phyloP scores from a whole-genome alignment of 2,329 filamentous ascomycete genomes.

The Penicillium sp. region DNA sequence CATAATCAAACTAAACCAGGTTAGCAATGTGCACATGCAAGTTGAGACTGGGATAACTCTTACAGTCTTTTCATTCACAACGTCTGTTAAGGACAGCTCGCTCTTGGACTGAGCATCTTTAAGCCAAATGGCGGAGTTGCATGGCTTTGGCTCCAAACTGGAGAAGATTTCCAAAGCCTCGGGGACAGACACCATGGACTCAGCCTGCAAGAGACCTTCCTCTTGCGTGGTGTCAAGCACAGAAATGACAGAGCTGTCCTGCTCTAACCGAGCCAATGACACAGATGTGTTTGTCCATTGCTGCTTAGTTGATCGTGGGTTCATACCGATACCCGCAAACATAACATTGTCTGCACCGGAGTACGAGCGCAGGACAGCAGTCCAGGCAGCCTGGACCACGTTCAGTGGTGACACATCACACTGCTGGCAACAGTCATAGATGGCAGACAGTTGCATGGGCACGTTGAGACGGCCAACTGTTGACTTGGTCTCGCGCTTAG shows the following conservation, averaged over 20 bases:
- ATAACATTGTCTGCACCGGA: slow-evolving; percentile 16
- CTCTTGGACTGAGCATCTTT: slow-evolving; percentile 8
- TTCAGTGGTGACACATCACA: slow-evolving; percentile 12
- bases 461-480: slow-evolving; percentile 8
- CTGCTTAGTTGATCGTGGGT: slow-evolving; percentile 8
- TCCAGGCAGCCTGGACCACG: slow-evolving; percentile 15
- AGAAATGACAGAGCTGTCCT: slow-evolving; percentile 7
- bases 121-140: slow-evolving; percentile 16
- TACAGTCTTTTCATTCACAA: slow-evolving; percentile 11
- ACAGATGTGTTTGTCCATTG: slow-evolving; percentile 14
- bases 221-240: slow-evolving; percentile 5
- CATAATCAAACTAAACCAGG: slow-evolving; percentile 11
- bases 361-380: slow-evolving; percentile 14
- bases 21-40: neutral
- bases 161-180: slow-evolving; percentile 13
- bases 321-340: slow-evolving; percentile 13
- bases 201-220: slow-evolving; percentile 8
- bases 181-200: slow-evolving; percentile 9
- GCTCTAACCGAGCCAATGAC: slow-evolving; percentile 9
- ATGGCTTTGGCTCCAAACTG: slow-evolving; percentile 13
- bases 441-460: slow-evolving; percentile 6
- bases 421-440: slow-evolving; percentile 14
- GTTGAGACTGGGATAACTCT: neutral
- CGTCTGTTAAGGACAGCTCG: slow-evolving; percentile 4
- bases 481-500: slow-evolving; percentile 2